These are phyloP conservation scores for Colletotrichum acutatum DNA, from an alignment of 2,329 filamentous ascomycete genomes.

Conservation along the genomic window DNA sequence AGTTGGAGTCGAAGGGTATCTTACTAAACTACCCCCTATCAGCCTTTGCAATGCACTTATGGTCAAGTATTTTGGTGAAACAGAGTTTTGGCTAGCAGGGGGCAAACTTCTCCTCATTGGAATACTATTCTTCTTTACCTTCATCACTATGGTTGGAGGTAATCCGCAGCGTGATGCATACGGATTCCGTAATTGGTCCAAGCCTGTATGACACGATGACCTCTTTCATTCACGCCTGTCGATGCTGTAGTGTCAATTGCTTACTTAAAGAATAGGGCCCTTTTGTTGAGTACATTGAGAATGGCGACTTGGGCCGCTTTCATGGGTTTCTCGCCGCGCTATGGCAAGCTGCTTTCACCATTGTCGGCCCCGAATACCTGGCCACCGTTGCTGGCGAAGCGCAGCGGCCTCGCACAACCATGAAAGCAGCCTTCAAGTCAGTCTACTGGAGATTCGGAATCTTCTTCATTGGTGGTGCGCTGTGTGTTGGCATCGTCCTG, in stretches of 20 bases:
- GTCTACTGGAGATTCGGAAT: constrained; percentile 78
- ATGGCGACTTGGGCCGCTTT: constrained; percentile 72
- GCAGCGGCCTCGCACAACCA: constrained; percentile 69
- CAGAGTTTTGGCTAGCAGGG: no score
- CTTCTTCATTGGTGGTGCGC: constrained; percentile 77
- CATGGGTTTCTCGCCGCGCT: constrained; percentile 77
- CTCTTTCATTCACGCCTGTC: neutral
- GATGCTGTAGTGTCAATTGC: neutral
- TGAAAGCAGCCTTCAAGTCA: constrained; percentile 78
- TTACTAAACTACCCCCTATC: no score
- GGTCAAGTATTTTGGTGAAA: no score
- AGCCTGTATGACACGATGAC: neutral
- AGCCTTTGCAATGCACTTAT: no score
- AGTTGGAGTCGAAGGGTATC: no score
- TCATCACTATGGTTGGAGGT: constrained; percentile 72
- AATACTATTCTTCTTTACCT: constrained; percentile 66
- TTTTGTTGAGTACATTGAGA: constrained; percentile 64
- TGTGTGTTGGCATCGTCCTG: constrained; percentile 74
- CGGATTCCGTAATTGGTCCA: constrained; percentile 75
- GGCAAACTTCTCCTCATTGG: no score
- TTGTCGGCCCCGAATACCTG: constrained; percentile 76
- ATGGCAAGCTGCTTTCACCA: constrained; percentile 71
- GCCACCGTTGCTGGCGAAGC: constrained; percentile 77
- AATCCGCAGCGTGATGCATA: constrained; percentile 66
- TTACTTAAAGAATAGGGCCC: neutral